phyloP scores from a whole-genome alignment of 2,329 filamentous ascomycete species.

The Neofusicoccum sp. region DNA sequence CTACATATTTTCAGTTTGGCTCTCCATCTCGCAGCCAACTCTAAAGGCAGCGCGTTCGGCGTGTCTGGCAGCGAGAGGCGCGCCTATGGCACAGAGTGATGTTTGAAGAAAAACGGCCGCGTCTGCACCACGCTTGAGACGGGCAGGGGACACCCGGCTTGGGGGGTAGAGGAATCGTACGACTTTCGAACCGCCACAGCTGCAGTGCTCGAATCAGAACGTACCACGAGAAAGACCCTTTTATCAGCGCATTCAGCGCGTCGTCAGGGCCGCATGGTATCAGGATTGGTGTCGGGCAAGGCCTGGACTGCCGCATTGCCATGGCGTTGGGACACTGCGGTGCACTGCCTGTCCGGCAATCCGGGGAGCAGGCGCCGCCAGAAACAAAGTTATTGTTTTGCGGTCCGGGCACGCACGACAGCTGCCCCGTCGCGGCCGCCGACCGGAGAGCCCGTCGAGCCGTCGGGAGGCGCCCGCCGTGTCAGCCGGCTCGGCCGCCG shows the following conservation, averaged over 20 bases:
- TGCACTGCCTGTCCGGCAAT: not conserved
- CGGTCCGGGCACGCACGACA: not conserved
- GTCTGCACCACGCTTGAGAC: not conserved
- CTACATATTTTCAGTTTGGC: not conserved
- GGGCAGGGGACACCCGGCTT: conserved; percentile 10
- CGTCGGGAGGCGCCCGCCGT: too few species aligned
- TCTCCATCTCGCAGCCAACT: not conserved
- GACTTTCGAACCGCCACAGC: conserved; percentile 2
- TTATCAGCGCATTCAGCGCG: not conserved
- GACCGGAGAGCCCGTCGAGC: not conserved
- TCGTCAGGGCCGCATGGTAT: not conserved
- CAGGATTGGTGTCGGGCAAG: not conserved
- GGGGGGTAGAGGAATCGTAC: not conserved
- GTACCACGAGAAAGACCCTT: conserved; percentile 1
- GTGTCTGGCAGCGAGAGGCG: not conserved
- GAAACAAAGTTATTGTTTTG: not conserved
- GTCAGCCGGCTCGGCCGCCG: too few species aligned
- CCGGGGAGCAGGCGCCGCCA: not conserved
- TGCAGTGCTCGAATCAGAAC: conserved; percentile 4
- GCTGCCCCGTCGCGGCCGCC: not conserved
- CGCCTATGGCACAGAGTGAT: not conserved
- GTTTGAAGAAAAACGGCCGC: not conserved
- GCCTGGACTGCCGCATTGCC: not conserved
- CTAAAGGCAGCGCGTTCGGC: not conserved
- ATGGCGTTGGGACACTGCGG: not conserved